Evolutionary conservation across 306 rosid genomes (phyloP), one percentile per base, ranked within the genome.

Genomic region (Trifolium repens): DNA sequence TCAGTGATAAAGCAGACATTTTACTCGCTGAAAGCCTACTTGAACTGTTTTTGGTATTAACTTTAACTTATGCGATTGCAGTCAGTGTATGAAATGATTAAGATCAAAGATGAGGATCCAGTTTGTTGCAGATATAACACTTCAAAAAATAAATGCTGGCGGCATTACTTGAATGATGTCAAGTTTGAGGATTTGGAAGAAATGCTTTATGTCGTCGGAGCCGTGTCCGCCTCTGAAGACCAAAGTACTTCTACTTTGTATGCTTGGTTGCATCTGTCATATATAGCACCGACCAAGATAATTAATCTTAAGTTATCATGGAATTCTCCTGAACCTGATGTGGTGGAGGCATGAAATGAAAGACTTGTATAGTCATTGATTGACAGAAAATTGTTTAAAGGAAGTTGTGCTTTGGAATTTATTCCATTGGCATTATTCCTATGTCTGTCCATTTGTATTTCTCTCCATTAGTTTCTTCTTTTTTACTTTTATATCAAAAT

Each of bases 101-200:
- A 72, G 84, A 65, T 42, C 74, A 64, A 40, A 76, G 67, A 58
- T 14, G 49, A 80, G 78, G 86, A 82, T 11, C 86, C 80, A 27
- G 67, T 61, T 40, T 90, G 90, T 80, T 90, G 90, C 80, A 8
- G 40, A 39, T 79, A 84, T 58, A 86, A 63, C 47, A 11, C 66
- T 68, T 19, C 27, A 19, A 69, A 22, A 68, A 87, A 81, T 11
- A 89, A 76, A 83, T 88, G 92, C 76, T 86, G 96, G 91, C 78
- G 84, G 53, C 92, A 90, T 82, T 86, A 72, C 57, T 67, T 90
- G 84, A 75, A 73, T 82, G 81, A 79, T 16, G 34, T 71, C 54
- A 55, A 86, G 83, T 17, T 58, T 73, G 72, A 81, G 80, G 76
- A 81, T 76, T 19, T 66, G 34, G 63, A 78, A 75, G 72, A 52